Percentiles rank a stretch among this genome's conserved stretches.
Conservation (phyloP, 768 basidiomycete species). For the Pulveroboletus sp. region DNA sequence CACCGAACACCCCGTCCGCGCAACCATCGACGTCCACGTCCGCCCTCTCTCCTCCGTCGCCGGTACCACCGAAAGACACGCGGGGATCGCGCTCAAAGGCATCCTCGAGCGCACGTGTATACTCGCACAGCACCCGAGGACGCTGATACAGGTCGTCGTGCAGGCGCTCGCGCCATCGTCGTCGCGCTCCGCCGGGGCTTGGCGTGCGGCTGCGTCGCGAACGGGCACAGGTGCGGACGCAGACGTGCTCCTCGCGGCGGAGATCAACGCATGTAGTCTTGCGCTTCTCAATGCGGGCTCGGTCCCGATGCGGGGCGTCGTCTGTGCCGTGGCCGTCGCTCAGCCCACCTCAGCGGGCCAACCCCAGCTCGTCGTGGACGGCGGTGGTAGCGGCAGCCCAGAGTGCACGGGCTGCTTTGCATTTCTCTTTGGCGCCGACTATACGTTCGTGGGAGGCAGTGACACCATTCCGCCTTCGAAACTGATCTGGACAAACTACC, state of each 20-base stretch:
- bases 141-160: conserved; percentile 72
- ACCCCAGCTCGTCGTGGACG: conserved; percentile 43
- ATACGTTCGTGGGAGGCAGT: not conserved
- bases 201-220: not conserved
- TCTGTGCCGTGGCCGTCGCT: conserved; percentile 62
- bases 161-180: conserved; percentile 44
- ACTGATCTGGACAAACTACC: conserved; percentile 24
- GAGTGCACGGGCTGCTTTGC: conserved; percentile 61
- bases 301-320: conserved; percentile 69
- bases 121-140: conserved; percentile 65
- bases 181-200: not conserved
- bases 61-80: conserved; percentile 62
- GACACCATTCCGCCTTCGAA: not conserved
- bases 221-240: no score
- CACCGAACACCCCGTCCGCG: conserved; percentile 64
- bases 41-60: conserved; percentile 57
- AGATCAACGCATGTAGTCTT: conserved; percentile 67
- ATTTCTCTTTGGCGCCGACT: conserved; percentile 44
- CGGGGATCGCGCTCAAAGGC: conserved; percentile 26
- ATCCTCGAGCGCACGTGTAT: conserved; percentile 57
- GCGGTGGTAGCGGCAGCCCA: conserved; percentile 27
- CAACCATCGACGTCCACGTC: conserved; percentile 69
- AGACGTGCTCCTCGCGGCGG: conserved; percentile 44
- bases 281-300: conserved; percentile 68
- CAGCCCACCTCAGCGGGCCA: conserved; percentile 15